Evolutionary conservation across 1,284 basidiomycete genomes (phyloP), one percentile per base, ranked within the genome.

Genomic region (Tausonia pullulans): DNA sequence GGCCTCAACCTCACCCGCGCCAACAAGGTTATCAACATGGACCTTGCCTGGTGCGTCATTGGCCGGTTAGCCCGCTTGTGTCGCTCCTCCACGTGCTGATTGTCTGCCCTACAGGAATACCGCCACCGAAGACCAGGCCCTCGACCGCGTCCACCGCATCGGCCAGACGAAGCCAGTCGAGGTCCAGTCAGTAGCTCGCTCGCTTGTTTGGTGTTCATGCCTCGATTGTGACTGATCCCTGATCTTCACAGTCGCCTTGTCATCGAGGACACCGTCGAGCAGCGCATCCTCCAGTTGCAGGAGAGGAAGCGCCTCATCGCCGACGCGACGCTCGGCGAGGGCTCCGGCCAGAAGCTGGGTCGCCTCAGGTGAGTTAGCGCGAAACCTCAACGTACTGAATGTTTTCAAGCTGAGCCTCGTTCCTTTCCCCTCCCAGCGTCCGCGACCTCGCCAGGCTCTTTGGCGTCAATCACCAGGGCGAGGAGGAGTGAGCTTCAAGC

Each of bases 101-200:
- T 6, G 72, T 73, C 13, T 78, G 27, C 27, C 27, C 27, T 27
- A 27, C 27, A 27, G 76, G 76, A 74, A 75, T 67, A 70, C 73
- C 0, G 76, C 77, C 0, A 73, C 74, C 1, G 71, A 70, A 60
- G 57, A 64, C 58, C 67, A 67, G 50, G 75, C 75, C 3, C 69
- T 74, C 46, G 75, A 76, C 60, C 71, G 77, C 39, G 71, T 65
- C 5, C 94, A 97, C 75, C 85, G 94, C 5, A 96, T 97, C 67
- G 94, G 94, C 1, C 94, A 96, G 76, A 90, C 84, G 13, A 85
- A 80, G 69, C 87, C 87, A 2, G 89, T 93, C 63, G 79, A 88
- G 48, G 86, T 96, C 59, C 92, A 90, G 76, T 55, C 4, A 1
- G 60, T 46, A 27, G 16, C 13, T 52, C 11, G 39, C 14, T 16